Evolutionary conservation across 805 yeast genomes (phyloP).

Genomic region (Komagataella ulmi): DNA sequence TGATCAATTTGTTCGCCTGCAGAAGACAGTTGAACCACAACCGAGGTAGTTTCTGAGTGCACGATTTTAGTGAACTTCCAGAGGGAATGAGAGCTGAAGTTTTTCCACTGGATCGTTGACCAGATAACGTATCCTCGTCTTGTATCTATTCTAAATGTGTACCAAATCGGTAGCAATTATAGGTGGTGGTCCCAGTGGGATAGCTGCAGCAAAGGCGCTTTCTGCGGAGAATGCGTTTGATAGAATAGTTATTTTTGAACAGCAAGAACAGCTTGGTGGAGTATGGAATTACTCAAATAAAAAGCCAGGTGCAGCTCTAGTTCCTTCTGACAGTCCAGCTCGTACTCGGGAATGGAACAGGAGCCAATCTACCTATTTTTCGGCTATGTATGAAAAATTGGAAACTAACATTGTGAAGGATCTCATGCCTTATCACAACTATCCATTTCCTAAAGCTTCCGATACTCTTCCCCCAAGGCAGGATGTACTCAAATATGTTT

Average conservation of each 20-base stretch:
- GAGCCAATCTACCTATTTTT: slow-evolving; percentile 10
- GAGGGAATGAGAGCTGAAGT: no score
- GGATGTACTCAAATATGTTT: slow-evolving; percentile 51
- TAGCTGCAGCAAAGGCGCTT: slow-evolving; percentile 19
- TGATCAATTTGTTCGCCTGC: no score
- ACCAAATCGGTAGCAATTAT: slow-evolving; percentile 15
- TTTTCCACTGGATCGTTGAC: no score
- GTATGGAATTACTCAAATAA: slow-evolving; percentile 18
- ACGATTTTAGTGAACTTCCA: no score
- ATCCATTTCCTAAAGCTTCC: slow-evolving; percentile 18
- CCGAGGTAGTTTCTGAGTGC: no score
- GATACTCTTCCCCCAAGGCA: slow-evolving; percentile 45
- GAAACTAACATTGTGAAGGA: slow-evolving; percentile 20
- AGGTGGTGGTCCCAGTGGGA: slow-evolving; percentile 23
- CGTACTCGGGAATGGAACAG: slow-evolving; percentile 1
- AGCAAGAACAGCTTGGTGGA: slow-evolving; percentile 18
- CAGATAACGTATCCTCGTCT: no score
- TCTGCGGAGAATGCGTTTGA: slow-evolving; percentile 16
- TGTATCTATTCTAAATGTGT: no score
- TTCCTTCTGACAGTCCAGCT: slow-evolving; percentile 11
- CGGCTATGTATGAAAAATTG: slow-evolving; percentile 21
- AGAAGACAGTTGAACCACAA: no score
- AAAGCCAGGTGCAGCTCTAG: slow-evolving; percentile 10
- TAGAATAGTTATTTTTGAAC: slow-evolving; percentile 16
- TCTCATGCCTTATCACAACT: slow-evolving; percentile 17